Percentiles rank a stretch among this genome's conserved stretches.
Conservation (phyloP, 2,329 filamentous ascomycete species). For the Coleophoma eucalyptorum region DNA sequence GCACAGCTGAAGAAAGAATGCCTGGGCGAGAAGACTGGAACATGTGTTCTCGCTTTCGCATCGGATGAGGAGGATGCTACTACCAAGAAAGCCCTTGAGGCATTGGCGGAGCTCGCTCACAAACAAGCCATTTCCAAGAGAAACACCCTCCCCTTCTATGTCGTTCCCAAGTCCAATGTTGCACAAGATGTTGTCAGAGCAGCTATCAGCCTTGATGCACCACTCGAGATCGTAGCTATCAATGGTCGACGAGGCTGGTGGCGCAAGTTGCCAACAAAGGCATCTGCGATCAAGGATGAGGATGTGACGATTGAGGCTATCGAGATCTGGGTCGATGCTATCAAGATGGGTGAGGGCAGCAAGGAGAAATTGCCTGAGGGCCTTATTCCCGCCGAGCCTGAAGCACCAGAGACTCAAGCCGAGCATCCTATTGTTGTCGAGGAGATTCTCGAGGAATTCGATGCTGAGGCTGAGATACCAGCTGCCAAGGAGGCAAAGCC, state of each 20-base stretch:
- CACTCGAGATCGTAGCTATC: conserved; percentile 72
- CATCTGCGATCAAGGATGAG: conserved; percentile 27
- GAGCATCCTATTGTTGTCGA: conserved; percentile 16
- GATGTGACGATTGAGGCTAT: conserved; percentile 57
- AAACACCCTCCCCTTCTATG: conserved; percentile 79
- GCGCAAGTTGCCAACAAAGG: conserved; percentile 53
- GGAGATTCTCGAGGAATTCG: conserved; percentile 18
- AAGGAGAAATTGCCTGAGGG: conserved; percentile 72
- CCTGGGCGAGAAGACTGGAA: conserved; percentile 70
- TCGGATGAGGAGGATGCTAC: conserved; percentile 37
- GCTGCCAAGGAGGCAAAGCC: conserved; percentile 14
- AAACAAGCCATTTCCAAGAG: conserved; percentile 66
- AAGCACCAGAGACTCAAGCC: conserved; percentile 29
- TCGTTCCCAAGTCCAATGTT: conserved; percentile 61
- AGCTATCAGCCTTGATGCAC: conserved; percentile 56
- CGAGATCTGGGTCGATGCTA: conserved; percentile 86
- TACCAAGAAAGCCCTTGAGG: conserved; percentile 51
- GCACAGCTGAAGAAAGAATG: conserved; percentile 68
- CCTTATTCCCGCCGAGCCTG: conserved; percentile 41
- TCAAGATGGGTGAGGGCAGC: conserved; percentile 80
- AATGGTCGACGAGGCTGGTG: conserved; percentile 88
- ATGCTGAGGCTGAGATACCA: conserved; percentile 5
- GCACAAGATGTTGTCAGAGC: conserved; percentile 50
- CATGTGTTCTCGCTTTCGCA: conserved; percentile 76
- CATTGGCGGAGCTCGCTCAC: conserved; percentile 69